Percentiles rank a stretch among this genome's conserved stretches.
Evolutionary conservation across 257 asterid genomes (phyloP).

Genomic region (Solanum infundibuliforme): DNA sequence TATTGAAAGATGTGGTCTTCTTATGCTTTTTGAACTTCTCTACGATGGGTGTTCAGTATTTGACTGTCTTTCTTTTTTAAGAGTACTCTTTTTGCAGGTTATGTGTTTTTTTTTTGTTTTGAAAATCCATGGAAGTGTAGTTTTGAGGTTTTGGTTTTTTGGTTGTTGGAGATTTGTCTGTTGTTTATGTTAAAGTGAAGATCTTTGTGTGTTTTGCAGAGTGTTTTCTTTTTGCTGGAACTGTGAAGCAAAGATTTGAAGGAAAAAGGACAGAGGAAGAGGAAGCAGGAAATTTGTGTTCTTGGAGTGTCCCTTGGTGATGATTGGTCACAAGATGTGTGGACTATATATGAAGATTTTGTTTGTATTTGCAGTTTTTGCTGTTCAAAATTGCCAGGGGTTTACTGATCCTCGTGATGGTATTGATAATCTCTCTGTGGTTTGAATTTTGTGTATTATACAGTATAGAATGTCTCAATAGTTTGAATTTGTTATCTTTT

Average conservation of each 20-base stretch:
- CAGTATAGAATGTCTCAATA: background rate
- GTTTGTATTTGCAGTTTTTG: conserved; percentile 22
- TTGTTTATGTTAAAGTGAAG: background rate
- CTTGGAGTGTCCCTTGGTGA: conserved; percentile 11
- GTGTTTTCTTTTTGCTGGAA: background rate
- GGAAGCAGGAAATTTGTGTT: conserved; percentile 3
- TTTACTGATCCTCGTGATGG: conserved; percentile 84
- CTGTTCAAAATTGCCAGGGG: conserved; percentile 35
- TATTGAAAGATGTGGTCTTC: conserved; percentile 27
- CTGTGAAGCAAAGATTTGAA: background rate
- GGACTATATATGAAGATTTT: conserved; percentile 26
- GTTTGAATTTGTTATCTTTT: background rate
- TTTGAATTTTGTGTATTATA: background rate
- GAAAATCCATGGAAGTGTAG: background rate
- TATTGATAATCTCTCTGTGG: conserved; percentile 4
- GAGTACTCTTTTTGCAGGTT: background rate
- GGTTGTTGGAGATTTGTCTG: background rate
- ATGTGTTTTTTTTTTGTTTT: background rate
- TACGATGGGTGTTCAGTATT: conserved; percentile 22
- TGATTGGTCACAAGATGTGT: conserved; percentile 38
- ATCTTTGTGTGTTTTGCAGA: conserved; percentile 10
- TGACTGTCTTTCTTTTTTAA: conserved; percentile 32
- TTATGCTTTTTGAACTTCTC: conserved; percentile 35
- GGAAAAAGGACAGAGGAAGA: background rate
- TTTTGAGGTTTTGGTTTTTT: conserved; percentile 3